Conservation (phyloP, 495 filamentous ascomycete genomes). For the Trypethelium eluteriae region DNA sequence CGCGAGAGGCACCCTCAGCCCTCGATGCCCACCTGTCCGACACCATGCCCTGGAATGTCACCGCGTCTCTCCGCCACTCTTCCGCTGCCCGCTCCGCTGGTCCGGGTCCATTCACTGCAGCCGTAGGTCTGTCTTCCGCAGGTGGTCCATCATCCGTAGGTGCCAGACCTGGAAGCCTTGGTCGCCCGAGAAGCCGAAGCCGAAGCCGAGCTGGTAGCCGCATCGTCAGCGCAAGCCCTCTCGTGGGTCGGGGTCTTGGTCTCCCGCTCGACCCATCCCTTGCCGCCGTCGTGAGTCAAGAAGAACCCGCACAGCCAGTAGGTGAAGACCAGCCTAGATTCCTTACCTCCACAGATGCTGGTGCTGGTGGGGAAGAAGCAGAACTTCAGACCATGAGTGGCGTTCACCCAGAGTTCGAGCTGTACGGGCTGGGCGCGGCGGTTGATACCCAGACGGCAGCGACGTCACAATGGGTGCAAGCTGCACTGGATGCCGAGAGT, state of each 20-base stretch:
- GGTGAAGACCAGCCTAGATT: constrained; percentile 12
- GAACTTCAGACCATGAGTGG: not conserved
- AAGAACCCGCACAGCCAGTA: constrained; percentile 21
- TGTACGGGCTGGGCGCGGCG: constrained; percentile 40
- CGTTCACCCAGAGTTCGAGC: constrained; percentile 33
- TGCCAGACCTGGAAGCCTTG: constrained; percentile 24
- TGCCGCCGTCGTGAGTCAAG: constrained; percentile 26
- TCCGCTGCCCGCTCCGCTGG: constrained; percentile 32
- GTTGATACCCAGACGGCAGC: constrained; percentile 44
- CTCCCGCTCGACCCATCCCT: constrained; percentile 35
- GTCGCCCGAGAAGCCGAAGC: not conserved
- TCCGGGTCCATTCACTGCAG: constrained; percentile 16
- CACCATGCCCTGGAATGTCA: constrained; percentile 66
- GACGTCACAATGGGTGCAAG: constrained; percentile 38
- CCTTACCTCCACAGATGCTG: not conserved
- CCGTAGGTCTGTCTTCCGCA: not conserved
- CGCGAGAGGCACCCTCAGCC: constrained; percentile 49
- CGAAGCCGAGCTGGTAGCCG: constrained; percentile 38
- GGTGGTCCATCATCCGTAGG: constrained; percentile 32
- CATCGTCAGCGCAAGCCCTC: constrained; percentile 54
- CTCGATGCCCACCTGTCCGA: constrained; percentile 51
- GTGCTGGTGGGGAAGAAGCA: not conserved
- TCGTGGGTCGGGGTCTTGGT: constrained; percentile 46
- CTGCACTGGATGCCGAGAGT: constrained; percentile 51
- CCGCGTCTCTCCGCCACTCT: constrained; percentile 52